Base-by-base conservation (phyloP, 2,329 filamentous ascomycete genomes). In the Drechslera avenae region DNA sequence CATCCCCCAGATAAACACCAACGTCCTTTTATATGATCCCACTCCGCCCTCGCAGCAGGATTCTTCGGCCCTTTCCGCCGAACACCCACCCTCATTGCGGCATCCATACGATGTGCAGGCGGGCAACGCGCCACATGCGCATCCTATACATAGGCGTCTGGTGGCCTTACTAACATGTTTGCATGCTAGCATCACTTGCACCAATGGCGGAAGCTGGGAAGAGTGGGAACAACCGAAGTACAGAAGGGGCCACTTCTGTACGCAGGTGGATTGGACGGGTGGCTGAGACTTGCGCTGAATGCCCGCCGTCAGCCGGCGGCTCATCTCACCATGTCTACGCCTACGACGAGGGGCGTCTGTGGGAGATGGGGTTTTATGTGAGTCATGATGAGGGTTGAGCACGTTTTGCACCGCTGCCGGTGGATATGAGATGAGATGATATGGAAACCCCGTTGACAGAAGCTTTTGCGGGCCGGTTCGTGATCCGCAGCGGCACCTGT, bases 111-210 rank as follows among this genome's bases (percentile, higher is more conserved):
- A 48, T 37, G 36, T 12, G 44, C 45, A 44, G 49, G 49, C 39
- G 43, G 36, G 21, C 33, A 41, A 39, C 36, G 37, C 48, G 44
- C 49, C 49, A 52, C 37, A 43, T 26, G 26, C 39, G 32, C 39
- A 42, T 21, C 32, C 49, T 47, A 51, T 47, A 37, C 43, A 47
- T 52, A 48, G 33, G 33, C 44, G 37, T 32, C 32, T 30, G 36
- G 39, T 45, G 28, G 26, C 43, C 23, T 28, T 18, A 31, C n/a
- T 31, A 26, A 28, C 18, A 35, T 35, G 10, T 10, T 19, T n/a
- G 12, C 42, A 47, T n/a, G 36, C 19, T 19, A 21, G 26, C 18
- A 28, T 19, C 18, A n/a, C 31, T 16, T 37, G n/a, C 13, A 21
- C 43, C 37, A 49, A 43, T 49, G 17, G 39, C 32, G 23, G 33